Base-by-base conservation (phyloP, 805 yeast genomes). In the Saturnispora diversa region DNA sequence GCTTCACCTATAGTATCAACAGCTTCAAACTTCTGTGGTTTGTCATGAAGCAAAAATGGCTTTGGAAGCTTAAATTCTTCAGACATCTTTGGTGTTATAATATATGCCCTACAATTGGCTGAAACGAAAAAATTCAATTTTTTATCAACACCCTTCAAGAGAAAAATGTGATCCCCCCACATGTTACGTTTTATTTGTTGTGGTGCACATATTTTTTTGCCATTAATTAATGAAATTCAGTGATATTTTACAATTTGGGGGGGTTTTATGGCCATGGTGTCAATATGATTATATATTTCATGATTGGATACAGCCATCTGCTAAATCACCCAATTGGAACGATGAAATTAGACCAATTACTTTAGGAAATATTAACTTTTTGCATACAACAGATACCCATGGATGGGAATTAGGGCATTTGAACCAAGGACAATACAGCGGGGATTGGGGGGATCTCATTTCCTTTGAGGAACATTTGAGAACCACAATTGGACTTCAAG, bases 331-430 rank as follows among this genome's bases (percentile, higher is more conserved):
- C 11, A 24, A 33, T 15, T 24, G 16, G 36, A 33, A 26, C 9
- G 42, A 39, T 26, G 26, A 28, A 25, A 39, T 39, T 22, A 25
- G 42, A 23, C 21, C 22, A 5, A 13, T 39, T 4, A 19, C 28
- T 9, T 69, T 87, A 72, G 87, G 88, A 0, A 74, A 79, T 42
- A 43, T 92, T 35, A 90, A 92, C 62, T 84, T 92, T 51, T 53
- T 90, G 20, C 97, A 90, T 54, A 88, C 97, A 1, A 92, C 98
- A 1, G 98, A 92, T 53, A 90, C 97, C 2, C 98, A 92, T 59
- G 97, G 92, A 1, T 92, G 98, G 98, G 75, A 82, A 47, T 78
- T 90, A 5, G 97, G 97, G 0, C 98, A 90, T 63, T 51, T 75
- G 29, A 77, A 79, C 49, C 97, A 88, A 58, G 68, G 72, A 22